phyloP scores from a whole-genome alignment of 805 yeast genomes.

The Monosporozyma unispora region DNA sequence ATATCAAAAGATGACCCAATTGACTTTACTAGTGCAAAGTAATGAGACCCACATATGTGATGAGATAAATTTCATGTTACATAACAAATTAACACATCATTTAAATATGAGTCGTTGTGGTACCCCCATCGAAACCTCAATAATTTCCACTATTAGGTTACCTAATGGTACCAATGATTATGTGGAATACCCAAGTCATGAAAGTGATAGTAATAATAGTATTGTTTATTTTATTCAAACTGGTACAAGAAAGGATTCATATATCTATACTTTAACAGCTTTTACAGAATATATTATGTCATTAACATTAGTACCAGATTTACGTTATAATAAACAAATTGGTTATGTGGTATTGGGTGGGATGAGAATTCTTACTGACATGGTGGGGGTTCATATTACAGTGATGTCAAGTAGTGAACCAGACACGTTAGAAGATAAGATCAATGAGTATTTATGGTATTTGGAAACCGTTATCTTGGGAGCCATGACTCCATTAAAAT shows the following conservation, averaged over 20 bases:
- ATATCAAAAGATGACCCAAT: constrained; percentile 1
- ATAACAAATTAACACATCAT: constrained; percentile 25
- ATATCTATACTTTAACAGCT: constrained; percentile 35
- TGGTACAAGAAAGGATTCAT: constrained; percentile 36
- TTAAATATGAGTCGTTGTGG: constrained; percentile 7
- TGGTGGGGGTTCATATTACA: constrained; percentile 50
- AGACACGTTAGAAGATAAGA: constrained; percentile 33
- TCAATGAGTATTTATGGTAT: constrained; percentile 39
- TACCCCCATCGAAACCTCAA: not conserved
- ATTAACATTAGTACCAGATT: constrained; percentile 35
- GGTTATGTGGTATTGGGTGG: constrained; percentile 61
- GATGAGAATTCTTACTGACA: constrained; percentile 38
- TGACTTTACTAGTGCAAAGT: constrained; percentile 46
- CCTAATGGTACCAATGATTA: constrained; percentile 31
- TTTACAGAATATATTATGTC: constrained; percentile 42
- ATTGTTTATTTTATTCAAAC: constrained; percentile 49
- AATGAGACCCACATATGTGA: constrained; percentile 28
- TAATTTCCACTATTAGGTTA: constrained; percentile 33
- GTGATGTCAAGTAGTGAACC: constrained; percentile 46
- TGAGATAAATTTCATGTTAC: constrained; percentile 18
- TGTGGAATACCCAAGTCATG: constrained; percentile 30
- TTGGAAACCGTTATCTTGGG: constrained; percentile 32
- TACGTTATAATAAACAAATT: constrained; percentile 48
- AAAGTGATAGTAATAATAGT: constrained; percentile 43
- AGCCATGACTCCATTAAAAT: constrained; percentile 29